Percentiles rank a stretch among this genome's conserved stretches.
phyloP scores from a whole-genome alignment of 2,329 filamentous ascomycete genomes.

The Emmonsiellopsis sp. region DNA sequence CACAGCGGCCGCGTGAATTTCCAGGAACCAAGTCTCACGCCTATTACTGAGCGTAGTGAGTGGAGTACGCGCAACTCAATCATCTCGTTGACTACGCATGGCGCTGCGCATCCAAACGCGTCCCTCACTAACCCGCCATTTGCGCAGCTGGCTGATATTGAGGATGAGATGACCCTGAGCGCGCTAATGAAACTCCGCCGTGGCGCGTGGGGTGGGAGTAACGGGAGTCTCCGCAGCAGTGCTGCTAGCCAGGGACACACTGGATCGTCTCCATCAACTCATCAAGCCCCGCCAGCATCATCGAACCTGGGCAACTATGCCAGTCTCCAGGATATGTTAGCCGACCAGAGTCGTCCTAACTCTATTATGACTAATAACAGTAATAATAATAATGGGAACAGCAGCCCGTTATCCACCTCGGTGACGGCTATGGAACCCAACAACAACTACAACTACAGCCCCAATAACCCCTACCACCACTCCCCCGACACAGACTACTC shows the following conservation, averaged over 20 bases:
- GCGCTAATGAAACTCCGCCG: constrained; percentile 64
- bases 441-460: no score
- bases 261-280: constrained; percentile 28
- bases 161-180: constrained; percentile 64
- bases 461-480: no score
- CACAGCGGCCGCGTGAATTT: constrained; percentile 66
- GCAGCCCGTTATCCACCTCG: no score
- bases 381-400: neutral
- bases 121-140: constrained; percentile 62
- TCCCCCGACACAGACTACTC: no score
- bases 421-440: no score
- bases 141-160: constrained; percentile 61
- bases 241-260: constrained; percentile 25
- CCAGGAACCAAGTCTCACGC: constrained; percentile 84
- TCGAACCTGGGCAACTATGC: constrained; percentile 29
- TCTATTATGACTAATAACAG: neutral
- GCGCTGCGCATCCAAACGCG: constrained; percentile 33
- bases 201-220: constrained; percentile 73
- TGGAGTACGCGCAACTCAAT: constrained; percentile 92
- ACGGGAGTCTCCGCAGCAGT: constrained; percentile 57
- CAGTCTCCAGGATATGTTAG: constrained; percentile 20
- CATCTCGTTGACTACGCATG: constrained; percentile 59
- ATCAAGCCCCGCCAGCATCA: constrained; percentile 15
- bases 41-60: constrained; percentile 91
- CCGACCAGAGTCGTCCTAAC: neutral